A percentile compares a stretch with the other conserved stretches of the same genome.
Conservation (phyloP, 2,329 filamentous ascomycete genomes). For the Botrytis sinoallii region DNA sequence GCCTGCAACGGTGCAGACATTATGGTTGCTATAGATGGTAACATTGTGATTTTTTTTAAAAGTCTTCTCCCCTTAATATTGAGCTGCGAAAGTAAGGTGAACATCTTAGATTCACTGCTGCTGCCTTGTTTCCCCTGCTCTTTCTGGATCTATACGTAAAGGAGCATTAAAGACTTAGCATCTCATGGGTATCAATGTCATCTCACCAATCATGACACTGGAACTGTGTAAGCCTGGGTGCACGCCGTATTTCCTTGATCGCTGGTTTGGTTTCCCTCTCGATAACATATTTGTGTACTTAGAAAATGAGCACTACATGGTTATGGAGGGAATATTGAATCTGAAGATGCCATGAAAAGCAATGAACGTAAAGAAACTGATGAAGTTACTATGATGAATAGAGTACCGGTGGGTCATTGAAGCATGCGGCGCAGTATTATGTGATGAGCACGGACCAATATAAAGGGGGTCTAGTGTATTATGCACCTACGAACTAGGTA, state of each 20-base stretch:
- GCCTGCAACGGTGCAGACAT: background rate
- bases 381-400: background rate
- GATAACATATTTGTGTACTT: background rate
- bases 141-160: background rate
- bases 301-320: background rate
- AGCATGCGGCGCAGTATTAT: background rate
- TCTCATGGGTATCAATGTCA: background rate
- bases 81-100: background rate
- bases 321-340: no score
- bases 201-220: background rate
- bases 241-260: background rate
- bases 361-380: background rate
- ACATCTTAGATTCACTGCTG: background rate
- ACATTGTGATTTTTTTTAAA: background rate
- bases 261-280: background rate
- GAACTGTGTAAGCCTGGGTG: background rate
- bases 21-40: background rate
- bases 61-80: background rate
- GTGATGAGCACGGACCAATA: background rate
- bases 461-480: background rate
- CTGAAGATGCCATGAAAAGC: background rate
- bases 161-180: background rate
- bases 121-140: background rate
- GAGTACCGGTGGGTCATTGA: background rate
- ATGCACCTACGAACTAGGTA: background rate